Evolutionary conservation across 176 grass and related monocot species (phyloP).

Genomic region (Zoysia japonica): DNA sequence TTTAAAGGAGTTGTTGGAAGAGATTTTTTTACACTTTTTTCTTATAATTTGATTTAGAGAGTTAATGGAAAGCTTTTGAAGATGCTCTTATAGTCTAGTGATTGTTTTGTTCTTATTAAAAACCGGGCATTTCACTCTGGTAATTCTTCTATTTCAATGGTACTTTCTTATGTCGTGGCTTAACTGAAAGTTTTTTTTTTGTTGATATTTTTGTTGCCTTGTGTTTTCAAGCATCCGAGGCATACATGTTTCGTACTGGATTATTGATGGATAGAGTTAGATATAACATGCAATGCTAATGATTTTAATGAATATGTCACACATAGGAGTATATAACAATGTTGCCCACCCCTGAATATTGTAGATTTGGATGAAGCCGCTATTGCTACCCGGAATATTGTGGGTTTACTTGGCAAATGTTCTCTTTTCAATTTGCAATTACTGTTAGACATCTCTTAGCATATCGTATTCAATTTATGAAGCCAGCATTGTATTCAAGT

Average conservation of each 20-base stretch:
- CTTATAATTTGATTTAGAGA: too few species aligned
- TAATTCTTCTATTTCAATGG: constrained; percentile 24
- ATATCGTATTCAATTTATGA: not conserved
- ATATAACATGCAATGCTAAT: not conserved
- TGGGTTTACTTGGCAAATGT: too few species aligned
- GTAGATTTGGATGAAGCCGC: constrained; percentile 81
- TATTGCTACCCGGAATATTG: too few species aligned
- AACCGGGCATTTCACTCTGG: constrained; percentile 69
- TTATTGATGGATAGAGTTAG: not conserved
- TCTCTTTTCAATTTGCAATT: constrained; percentile 9
- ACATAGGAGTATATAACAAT: not conserved
- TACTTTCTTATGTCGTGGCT: constrained; percentile 1
- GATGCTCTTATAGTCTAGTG: too few species aligned
- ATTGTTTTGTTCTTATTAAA: too few species aligned
- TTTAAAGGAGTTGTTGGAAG: too few species aligned
- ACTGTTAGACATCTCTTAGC: constrained; percentile 13
- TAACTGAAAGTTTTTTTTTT: not conserved
- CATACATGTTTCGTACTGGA: not conserved
- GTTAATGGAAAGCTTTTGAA: too few species aligned
- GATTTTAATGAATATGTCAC: not conserved
- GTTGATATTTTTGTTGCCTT: not conserved
- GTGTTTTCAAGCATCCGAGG: not conserved
- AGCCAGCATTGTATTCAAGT: not conserved
- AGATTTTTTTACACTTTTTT: too few species aligned
- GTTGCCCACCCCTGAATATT: not conserved